Base-by-base conservation (phyloP, 176 grass and related monocot genomes). In the Avena atlantica region DNA sequence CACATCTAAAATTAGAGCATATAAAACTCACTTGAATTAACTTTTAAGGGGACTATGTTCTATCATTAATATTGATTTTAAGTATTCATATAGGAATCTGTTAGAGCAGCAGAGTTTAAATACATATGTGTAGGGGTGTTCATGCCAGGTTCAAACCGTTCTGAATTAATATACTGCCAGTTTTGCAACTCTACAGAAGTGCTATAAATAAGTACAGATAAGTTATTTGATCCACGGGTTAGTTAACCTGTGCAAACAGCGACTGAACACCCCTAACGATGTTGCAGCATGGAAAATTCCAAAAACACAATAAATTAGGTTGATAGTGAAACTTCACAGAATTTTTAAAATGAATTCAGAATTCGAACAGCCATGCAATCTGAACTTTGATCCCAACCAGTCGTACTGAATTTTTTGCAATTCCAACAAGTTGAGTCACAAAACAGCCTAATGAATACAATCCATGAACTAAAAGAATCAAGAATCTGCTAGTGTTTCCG, bases 61-160 rank as follows among this genome's bases (percentile, higher is more conserved):
- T 74, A 74, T 74, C 70, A 74, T 47, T 47, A n/a, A 72, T 47
- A 72, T 12, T 20, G 19, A 48, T 74, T 74, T 24, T 13, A 49
- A 14, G 9, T 12, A 24, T 23, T 74, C 70, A 40, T 78, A 60
- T 21, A 79, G 6, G 55, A 23, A 79, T 75, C 34, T 79, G 55
- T 60, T 42, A 60, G 29, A 59, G 20, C 74, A 78, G 29, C 11
- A 79, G 55, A 61, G 10, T 78, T 42, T 21, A 60, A 37, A 15
- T 44, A 79, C 70, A 48, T 72, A 21, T 73, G 10, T 48, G 42
- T 74, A 24, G n/a, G n/a, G n/a, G 10, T 73, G 20, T 49, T 8
- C 20, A 15, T 21, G 13, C 69, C 2, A 2, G 69, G 3, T 8
- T 27, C 72, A 75, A 50, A 71, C 37, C 10, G 5, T 49, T 21